phyloP scores from a whole-genome alignment of 805 yeast species.

The Ogataea nonfermentans region DNA sequence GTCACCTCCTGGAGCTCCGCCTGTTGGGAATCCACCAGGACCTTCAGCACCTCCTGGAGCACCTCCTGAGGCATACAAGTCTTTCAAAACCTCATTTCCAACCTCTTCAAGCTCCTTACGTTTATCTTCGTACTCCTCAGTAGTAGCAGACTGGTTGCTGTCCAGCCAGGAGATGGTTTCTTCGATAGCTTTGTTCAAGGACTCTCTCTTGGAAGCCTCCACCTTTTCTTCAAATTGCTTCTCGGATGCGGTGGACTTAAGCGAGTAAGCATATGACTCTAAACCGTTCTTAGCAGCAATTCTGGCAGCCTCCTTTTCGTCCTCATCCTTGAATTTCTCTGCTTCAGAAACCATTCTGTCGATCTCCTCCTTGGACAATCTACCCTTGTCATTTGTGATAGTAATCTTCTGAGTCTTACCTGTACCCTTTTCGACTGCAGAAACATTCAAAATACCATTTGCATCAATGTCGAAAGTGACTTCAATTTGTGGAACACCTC shows the following conservation, averaged over 20 bases:
- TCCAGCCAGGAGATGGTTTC: conserved; percentile 87
- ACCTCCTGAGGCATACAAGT: conserved; percentile 94
- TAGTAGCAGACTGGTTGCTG: conserved; percentile 85
- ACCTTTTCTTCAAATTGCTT: conserved; percentile 37
- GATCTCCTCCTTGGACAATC: conserved; percentile 61
- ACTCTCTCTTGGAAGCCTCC: conserved; percentile 47
- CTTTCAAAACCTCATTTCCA: conserved; percentile 95
- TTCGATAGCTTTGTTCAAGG: conserved; percentile 72
- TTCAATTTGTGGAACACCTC: conserved; percentile 76
- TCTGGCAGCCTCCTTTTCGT: conserved; percentile 58
- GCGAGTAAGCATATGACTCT: conserved; percentile 56
- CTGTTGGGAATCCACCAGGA: conserved; percentile 48
- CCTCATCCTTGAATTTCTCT: conserved; percentile 61
- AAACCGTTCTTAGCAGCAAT: conserved; percentile 55
- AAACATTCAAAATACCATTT: conserved; percentile 65
- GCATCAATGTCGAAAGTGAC: conserved; percentile 81
- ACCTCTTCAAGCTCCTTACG: conserved; percentile 94
- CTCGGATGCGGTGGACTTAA: conserved; percentile 44
- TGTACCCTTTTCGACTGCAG: conserved; percentile 56
- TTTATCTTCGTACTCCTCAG: conserved; percentile 89
- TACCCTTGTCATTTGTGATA: conserved; percentile 46
- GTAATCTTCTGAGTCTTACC: conserved; percentile 52
- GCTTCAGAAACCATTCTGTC: conserved; percentile 66
- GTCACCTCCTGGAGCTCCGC: conserved; percentile 38
- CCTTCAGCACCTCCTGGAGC: conserved; percentile 69